Percentiles rank a stretch among this genome's conserved stretches.
phyloP scores from a whole-genome alignment of 495 filamentous ascomycete species.

The Aspergillus heteromorphus region DNA sequence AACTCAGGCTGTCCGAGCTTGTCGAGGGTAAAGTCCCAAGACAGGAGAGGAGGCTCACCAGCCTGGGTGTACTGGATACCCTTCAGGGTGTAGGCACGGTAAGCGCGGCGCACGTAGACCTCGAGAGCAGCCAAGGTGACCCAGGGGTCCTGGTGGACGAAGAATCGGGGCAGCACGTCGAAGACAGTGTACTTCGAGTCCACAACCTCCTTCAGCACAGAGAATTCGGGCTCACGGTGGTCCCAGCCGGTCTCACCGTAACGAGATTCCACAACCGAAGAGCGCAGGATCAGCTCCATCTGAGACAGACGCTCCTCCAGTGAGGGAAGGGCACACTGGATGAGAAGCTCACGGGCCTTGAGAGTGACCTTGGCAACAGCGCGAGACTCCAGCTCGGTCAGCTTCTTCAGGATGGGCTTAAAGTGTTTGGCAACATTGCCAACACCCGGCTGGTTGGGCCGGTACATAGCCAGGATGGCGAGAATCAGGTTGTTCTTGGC shows the following conservation, averaged over 20 bases:
- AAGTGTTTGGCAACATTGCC: constrained; percentile 87
- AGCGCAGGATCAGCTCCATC: constrained; percentile 98
- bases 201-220: constrained; percentile 91
- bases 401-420: constrained; percentile 71
- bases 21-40: constrained; percentile 92
- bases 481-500: constrained; percentile 93
- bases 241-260: constrained; percentile 98
- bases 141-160: constrained; percentile 89
- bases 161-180: constrained; percentile 91
- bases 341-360: constrained; percentile 93
- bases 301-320: constrained; percentile 89
- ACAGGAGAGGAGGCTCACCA: constrained; percentile 71
- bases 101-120: constrained; percentile 93
- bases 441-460: constrained; percentile 85
- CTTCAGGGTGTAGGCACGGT: constrained; percentile 90
- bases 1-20: constrained; percentile 90
- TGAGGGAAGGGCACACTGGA: constrained; percentile 93
- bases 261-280: constrained; percentile 91
- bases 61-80: constrained; percentile 79
- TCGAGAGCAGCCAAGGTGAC: constrained; percentile 91
- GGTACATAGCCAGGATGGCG: constrained; percentile 89
- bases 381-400: constrained; percentile 88
- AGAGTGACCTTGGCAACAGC: constrained; percentile 91
- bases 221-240: constrained; percentile 81
- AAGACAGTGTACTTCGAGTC: constrained; percentile 98